A percentile compares a stretch with the other conserved stretches of the same genome.
These are phyloP conservation scores for Casaregolazyma lundiana DNA, from an alignment of 1,139 yeast species.

Conservation along the genomic window DNA sequence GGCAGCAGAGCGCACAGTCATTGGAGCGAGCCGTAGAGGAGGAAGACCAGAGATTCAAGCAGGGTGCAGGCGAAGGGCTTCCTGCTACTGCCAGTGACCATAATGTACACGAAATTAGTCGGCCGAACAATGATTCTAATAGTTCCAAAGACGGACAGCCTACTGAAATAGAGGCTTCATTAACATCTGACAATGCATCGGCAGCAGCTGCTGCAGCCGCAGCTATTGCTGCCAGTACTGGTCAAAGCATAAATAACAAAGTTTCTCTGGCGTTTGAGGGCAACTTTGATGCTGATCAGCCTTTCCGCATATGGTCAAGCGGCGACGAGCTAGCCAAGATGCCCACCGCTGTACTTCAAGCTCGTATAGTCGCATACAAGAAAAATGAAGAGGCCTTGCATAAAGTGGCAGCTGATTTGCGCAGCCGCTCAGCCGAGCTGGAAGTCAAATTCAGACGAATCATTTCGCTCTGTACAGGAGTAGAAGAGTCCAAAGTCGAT, in stretches of 20 bases:
- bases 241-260: slow-evolving; percentile 11
- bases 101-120: too few species aligned
- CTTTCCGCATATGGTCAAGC: slow-evolving; percentile 55
- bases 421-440: slow-evolving; percentile 53
- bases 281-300: slow-evolving; percentile 79
- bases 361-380: slow-evolving; percentile 75
- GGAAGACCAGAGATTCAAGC: slow-evolving; percentile 50
- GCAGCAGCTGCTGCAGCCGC: slow-evolving; percentile 7
- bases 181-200: background rate
- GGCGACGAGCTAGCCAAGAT: slow-evolving; percentile 16
- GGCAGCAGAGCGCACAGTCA: slow-evolving; percentile 49
- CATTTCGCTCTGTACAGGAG: slow-evolving; percentile 86
- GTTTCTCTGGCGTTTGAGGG: slow-evolving; percentile 39
- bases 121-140: background rate
- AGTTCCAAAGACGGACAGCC: background rate
- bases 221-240: slow-evolving; percentile 6
- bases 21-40: slow-evolving; percentile 54
- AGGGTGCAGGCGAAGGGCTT: slow-evolving; percentile 28
- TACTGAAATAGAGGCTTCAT: background rate
- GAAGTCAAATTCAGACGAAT: slow-evolving; percentile 86
- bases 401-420: slow-evolving; percentile 46
- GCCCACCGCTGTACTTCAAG: slow-evolving; percentile 61
- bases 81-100: too few species aligned
- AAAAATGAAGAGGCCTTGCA: slow-evolving; percentile 54
- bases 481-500: slow-evolving; percentile 74